Base-by-base conservation (phyloP, 2,329 filamentous ascomycete species). In the Byssochlamys sp. region DNA sequence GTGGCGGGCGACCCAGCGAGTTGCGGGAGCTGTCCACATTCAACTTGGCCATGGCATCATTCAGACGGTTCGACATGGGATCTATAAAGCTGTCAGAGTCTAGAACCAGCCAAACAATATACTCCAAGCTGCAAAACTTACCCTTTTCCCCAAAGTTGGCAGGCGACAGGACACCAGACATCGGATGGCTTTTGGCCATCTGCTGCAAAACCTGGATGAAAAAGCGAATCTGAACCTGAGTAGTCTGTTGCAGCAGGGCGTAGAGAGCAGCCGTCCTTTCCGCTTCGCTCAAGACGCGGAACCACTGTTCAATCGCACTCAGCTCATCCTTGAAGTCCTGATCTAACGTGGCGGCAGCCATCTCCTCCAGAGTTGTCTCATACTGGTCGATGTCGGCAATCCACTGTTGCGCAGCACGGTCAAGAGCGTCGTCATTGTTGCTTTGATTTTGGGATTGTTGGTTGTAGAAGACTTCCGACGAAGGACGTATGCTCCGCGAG, bases 291-390 rank as follows among this genome's bases (percentile, higher is more conserved):
- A 99, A 80, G 56, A 99, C 94, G 61, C 91, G 88, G 75, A 99
- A 99, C 94, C 94, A 99, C 79, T 99, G 94, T 77, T 99, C 94
- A 70, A 99, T 99, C 65, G 94, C 94, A 71, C 91, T 96, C 60
- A 99, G 83, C 75, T 99, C 94, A 75, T 97, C 94, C 78, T 99
- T 99, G 81, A 99, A 99, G 71, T 99, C 94, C 78, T 99, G 94
- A 71, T 99, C 94, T 56, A 97, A 80, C n/a, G 94, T 97, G 28
- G 94, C 94, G 31, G 92, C 91, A 50, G 94, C 94, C 94, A 99
- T 99, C 73, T 99, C 94, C 75, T 97, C 94, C 68, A 99, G 77
- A 1, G 94, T 99, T n/a, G 87, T 95, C 80, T 99, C 94, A 69
- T 96, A 96, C 74, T 97, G 92, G 72, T 99, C 94, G 65, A 99